These are phyloP conservation scores for Ustulina deusta DNA, from an alignment of 2,329 filamentous ascomycete genomes.

Conservation along the genomic window DNA sequence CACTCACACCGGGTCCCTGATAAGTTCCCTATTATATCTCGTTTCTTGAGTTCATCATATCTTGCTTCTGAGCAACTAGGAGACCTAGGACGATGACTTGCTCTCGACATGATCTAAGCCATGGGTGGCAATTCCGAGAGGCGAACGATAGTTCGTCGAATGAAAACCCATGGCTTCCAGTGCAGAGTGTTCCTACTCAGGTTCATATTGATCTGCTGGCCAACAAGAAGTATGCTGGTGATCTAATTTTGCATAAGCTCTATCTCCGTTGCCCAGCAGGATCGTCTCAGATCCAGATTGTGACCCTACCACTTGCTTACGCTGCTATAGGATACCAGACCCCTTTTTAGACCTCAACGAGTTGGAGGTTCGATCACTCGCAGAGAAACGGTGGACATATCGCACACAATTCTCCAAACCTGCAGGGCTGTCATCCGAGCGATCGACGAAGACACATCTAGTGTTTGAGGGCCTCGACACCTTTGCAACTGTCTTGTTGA, in stretches of 20 bases:
- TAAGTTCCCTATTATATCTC: not conserved
- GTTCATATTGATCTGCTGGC: slow-evolving; percentile 55
- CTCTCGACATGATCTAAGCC: slow-evolving; percentile 23
- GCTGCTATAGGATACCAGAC: slow-evolving; percentile 59
- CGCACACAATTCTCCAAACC: slow-evolving; percentile 54
- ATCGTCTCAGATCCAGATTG: not conserved
- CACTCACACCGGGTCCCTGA: not conserved
- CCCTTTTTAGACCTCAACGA: slow-evolving; percentile 73
- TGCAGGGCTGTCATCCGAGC: slow-evolving; percentile 13
- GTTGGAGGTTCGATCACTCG: slow-evolving; percentile 69
- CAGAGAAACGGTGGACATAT: slow-evolving; percentile 72
- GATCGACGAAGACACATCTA: slow-evolving; percentile 56
- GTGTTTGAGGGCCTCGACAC: slow-evolving; percentile 75
- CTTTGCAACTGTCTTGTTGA: slow-evolving; percentile 69
- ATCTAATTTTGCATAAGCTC: not conserved
- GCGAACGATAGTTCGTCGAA: slow-evolving; percentile 8
- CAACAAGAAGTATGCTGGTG: slow-evolving; percentile 50
- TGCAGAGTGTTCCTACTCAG: slow-evolving; percentile 52
- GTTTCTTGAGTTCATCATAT: not conserved
- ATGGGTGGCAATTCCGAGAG: slow-evolving; percentile 37
- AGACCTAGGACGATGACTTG: slow-evolving; percentile 21
- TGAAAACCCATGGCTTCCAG: slow-evolving; percentile 51
- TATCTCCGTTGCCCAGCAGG: not conserved
- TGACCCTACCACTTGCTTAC: slow-evolving; percentile 28
- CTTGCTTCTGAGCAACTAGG: not conserved